These are phyloP conservation scores for Gamsiella multidivaricata DNA, from an alignment of 192 early-diverging fungal species.

Conservation along the genomic window DNA sequence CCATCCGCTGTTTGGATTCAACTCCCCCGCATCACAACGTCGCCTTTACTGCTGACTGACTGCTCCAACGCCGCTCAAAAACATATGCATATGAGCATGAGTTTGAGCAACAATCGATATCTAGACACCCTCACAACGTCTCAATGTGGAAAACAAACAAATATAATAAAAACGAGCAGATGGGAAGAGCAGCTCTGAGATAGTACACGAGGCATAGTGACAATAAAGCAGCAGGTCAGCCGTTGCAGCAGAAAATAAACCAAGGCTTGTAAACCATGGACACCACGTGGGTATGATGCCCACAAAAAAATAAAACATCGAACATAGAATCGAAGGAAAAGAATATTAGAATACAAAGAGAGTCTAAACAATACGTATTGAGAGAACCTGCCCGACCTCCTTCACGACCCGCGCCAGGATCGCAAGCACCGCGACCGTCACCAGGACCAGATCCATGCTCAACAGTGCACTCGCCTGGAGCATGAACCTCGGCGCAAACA, in stretches of 20 bases:
- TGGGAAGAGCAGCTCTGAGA: too few relatives aligned
- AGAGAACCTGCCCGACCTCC: conserved; percentile 20
- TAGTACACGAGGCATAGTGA: too few relatives aligned
- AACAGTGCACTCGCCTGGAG: conserved; percentile 56
- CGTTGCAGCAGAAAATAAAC: too few relatives aligned
- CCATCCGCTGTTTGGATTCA: too few relatives aligned
- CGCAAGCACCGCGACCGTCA: conserved; percentile 24
- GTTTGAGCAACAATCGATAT: too few relatives aligned
- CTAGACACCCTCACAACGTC: too few relatives aligned
- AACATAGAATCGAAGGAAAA: not conserved
- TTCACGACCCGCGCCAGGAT: conserved; percentile 31
- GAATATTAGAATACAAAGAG: conserved; percentile 3
- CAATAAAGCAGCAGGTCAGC: too few relatives aligned
- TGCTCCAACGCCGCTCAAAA: not conserved
- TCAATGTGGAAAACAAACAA: too few relatives aligned
- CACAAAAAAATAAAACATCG: not conserved
- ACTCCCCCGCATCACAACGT: too few relatives aligned
- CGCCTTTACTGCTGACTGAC: not conserved
- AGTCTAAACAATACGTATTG: conserved; percentile 30
- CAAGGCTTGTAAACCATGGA: too few relatives aligned
- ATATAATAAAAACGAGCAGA: too few relatives aligned
- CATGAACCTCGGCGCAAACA: conserved; percentile 94
- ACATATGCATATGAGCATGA: not conserved
- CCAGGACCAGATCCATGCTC: conserved; percentile 40
- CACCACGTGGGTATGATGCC: not conserved